Percentiles rank a stretch among this genome's conserved stretches.
These are phyloP conservation scores for Clausena lansium DNA, from an alignment of 345 rosid genomes.

Conservation along the genomic window DNA sequence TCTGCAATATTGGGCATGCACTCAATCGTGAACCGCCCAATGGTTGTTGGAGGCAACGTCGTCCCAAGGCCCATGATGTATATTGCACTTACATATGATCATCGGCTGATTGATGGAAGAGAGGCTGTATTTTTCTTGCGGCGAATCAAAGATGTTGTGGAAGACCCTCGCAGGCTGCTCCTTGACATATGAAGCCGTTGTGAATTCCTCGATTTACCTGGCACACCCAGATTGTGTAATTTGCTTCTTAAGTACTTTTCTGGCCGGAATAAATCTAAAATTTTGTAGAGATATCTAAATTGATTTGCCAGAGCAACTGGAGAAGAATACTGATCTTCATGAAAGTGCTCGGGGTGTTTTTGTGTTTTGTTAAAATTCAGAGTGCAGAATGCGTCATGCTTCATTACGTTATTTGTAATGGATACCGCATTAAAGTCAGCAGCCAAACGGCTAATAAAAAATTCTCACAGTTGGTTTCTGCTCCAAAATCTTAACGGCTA, in stretches of 20 bases:
- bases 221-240: neutral
- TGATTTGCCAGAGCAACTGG: neutral
- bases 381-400: neutral
- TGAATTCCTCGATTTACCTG: neutral
- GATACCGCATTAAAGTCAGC: no score
- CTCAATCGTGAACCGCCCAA: slow-evolving; percentile 73
- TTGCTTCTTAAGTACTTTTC: neutral
- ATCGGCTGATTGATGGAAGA: slow-evolving; percentile 85
- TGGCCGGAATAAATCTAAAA: slow-evolving; percentile 5
- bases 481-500: neutral
- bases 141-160: slow-evolving; percentile 78
- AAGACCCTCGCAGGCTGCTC: slow-evolving; percentile 79
- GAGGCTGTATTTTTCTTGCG: slow-evolving; percentile 86
- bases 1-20: slow-evolving; percentile 89
- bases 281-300: slow-evolving; percentile 8
- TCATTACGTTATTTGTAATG: neutral
- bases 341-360: neutral
- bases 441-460: neutral
- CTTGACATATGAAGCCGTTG: slow-evolving; percentile 43
- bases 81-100: slow-evolving; percentile 77
- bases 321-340: neutral
- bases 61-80: slow-evolving; percentile 85
- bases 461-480: no score
- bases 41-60: slow-evolving; percentile 69
- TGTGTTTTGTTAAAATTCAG: neutral